A percentile compares a stretch with the other conserved stretches of the same genome.
These are phyloP conservation scores for Gautieria morchelliformis DNA, from an alignment of 768 basidiomycete genomes.

Conservation along the genomic window DNA sequence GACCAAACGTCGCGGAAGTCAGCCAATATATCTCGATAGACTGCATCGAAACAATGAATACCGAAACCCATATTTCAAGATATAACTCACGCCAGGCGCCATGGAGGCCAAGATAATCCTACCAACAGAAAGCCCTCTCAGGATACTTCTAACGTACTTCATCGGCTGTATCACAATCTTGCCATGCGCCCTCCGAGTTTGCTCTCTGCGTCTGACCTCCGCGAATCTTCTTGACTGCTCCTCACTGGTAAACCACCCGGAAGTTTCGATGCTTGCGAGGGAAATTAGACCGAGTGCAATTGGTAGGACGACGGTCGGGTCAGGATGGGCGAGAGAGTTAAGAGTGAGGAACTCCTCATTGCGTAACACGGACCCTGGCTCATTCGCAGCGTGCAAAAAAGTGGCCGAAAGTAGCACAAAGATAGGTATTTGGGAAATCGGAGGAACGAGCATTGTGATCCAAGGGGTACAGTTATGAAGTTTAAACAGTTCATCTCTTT, in stretches of 20 bases:
- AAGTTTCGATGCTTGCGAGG: constrained; percentile 71
- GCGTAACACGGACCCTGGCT: constrained; percentile 57
- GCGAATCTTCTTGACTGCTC: constrained; percentile 16
- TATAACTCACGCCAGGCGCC: constrained; percentile 56
- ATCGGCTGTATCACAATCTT: constrained; percentile 34
- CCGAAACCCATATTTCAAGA: neutral
- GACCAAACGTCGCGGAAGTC: constrained; percentile 63
- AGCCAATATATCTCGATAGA: constrained; percentile 69
- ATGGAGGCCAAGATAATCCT: constrained; percentile 60
- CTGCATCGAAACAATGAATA: constrained; percentile 26
- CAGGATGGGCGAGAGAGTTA: constrained; percentile 58
- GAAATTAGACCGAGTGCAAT: constrained; percentile 64
- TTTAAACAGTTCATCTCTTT: constrained; percentile 50
- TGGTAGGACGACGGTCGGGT: constrained; percentile 61
- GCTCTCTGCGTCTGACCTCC: constrained; percentile 40
- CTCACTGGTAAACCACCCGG: constrained; percentile 60
- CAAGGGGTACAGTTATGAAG: constrained; percentile 48
- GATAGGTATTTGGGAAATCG: constrained; percentile 59
- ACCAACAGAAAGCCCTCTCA: constrained; percentile 50
- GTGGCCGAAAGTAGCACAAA: constrained; percentile 59
- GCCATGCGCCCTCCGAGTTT: constrained; percentile 38
- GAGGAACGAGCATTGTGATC: constrained; percentile 49
- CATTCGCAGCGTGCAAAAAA: constrained; percentile 40
- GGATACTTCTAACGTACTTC: constrained; percentile 42
- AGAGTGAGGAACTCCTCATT: constrained; percentile 71